Conservation (phyloP, 139 green algal genomes). For the Volvox africanus region DNA sequence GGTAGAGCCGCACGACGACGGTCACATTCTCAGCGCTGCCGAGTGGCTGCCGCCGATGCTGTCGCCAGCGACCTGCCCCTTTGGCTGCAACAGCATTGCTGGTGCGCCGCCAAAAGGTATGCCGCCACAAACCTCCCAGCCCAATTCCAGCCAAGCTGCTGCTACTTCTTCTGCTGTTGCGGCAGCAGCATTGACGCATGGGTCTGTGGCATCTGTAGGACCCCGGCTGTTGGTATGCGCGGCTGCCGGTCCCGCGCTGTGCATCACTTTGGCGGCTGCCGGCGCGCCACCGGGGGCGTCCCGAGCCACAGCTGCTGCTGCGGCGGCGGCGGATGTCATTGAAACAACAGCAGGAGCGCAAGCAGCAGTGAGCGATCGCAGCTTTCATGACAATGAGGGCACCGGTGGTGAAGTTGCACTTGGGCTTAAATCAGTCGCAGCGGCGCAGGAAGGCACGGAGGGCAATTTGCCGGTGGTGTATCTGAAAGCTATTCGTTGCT, state of each 20-base stretch:
- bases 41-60: constrained; percentile 15
- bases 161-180: not conserved
- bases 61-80: not conserved
- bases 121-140: no score
- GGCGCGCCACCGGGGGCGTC: not conserved
- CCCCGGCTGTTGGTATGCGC: constrained; percentile 30
- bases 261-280: not conserved
- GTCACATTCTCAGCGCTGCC: constrained; percentile 11
- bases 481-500: not conserved
- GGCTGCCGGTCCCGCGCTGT: not conserved
- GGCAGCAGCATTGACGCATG: not conserved
- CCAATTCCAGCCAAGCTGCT: not conserved
- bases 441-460: not conserved
- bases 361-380: not conserved
- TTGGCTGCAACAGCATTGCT: no score
- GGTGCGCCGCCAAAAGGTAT: no score
- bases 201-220: not conserved
- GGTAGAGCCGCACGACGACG: not conserved
- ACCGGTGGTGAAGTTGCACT: not conserved
- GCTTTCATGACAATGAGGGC: not conserved
- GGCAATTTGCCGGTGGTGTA: not conserved
- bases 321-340: not conserved
- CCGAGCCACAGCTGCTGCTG: no score
- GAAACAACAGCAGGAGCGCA: not conserved
- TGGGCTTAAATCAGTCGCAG: not conserved